These are phyloP conservation scores for Talaromyces atroroseus DNA, from an alignment of 2,329 filamentous ascomycete species.

Conservation along the genomic window DNA sequence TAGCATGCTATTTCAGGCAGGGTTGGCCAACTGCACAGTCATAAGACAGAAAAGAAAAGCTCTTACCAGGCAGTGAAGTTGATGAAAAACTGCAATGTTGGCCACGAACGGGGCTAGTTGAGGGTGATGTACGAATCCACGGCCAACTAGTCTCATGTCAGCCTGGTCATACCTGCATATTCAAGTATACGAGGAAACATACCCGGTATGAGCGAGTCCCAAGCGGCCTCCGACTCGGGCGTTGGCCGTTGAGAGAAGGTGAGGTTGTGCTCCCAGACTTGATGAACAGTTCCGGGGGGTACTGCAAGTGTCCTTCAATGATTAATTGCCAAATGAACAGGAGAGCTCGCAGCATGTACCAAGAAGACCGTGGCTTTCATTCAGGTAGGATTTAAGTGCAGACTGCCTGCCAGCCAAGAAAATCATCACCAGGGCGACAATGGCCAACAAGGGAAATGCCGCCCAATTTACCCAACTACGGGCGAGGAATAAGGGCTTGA, in stretches of 20 bases:
- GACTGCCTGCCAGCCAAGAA: not conserved
- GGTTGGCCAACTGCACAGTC: too few relatives aligned
- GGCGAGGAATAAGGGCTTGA: not conserved
- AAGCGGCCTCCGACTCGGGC: not conserved
- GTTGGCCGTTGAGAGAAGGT: not conserved
- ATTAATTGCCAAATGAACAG: too few relatives aligned
- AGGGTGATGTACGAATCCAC: not conserved
- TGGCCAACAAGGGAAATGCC: too few relatives aligned
- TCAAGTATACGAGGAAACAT: not conserved
- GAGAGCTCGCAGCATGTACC: too few relatives aligned
- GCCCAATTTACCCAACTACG: not conserved
- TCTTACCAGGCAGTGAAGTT: not conserved
- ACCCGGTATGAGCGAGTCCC: not conserved
- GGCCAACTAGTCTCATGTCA: not conserved
- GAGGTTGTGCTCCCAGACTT: not conserved
- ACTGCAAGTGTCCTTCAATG: not conserved
- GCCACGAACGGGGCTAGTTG: not conserved
- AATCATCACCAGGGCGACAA: too few relatives aligned
- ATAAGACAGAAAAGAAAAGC: not conserved
- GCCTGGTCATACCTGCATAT: not conserved
- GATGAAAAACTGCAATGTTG: not conserved
- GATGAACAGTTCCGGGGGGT: not conserved
- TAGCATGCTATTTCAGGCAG: not conserved
- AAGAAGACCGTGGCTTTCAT: not conserved
- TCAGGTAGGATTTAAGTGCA: not conserved